These are phyloP conservation scores for Carex littledalei DNA, from an alignment of 176 grass and related monocot genomes.

Conservation along the genomic window DNA sequence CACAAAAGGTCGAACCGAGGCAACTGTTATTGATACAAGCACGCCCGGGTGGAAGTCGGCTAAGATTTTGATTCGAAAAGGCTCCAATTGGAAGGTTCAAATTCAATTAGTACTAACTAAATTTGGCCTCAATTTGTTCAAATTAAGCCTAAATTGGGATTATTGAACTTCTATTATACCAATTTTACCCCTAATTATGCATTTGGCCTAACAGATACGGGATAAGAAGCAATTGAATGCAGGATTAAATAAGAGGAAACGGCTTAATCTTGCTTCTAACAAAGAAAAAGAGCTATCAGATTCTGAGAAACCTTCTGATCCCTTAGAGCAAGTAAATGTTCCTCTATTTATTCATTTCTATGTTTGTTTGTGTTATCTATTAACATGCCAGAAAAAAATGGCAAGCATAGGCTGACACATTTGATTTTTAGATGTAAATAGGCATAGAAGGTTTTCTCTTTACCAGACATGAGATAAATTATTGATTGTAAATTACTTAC, in stretches of 20 bases:
- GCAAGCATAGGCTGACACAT: not conserved
- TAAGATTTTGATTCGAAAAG: conserved; percentile 63
- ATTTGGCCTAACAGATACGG: not conserved
- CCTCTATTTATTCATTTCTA: not conserved
- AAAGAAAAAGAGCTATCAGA: not conserved
- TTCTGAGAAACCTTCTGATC: not conserved
- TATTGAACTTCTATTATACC: not conserved
- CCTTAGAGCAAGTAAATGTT: not conserved
- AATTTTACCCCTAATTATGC: not conserved
- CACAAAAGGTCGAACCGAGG: conserved; percentile 36
- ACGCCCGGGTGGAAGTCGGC: conserved; percentile 50
- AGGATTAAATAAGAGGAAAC: not conserved
- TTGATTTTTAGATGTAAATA: too few species aligned
- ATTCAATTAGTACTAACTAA: conserved; percentile 47
- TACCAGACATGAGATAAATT: too few species aligned
- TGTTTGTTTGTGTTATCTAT: not conserved
- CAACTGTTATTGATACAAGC: conserved; percentile 89
- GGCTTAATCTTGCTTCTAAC: not conserved
- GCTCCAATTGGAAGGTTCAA: conserved; percentile 30
- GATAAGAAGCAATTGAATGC: conserved; percentile 22
- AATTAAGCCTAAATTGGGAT: not conserved
- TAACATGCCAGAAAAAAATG: not conserved
- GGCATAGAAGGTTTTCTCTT: too few species aligned
- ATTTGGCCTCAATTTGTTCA: conserved; percentile 20
- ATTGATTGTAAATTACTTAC: too few species aligned